Evolutionary conservation across 176 grass and related monocot genomes (phyloP).

Genomic region (Panicum miliaceum): DNA sequence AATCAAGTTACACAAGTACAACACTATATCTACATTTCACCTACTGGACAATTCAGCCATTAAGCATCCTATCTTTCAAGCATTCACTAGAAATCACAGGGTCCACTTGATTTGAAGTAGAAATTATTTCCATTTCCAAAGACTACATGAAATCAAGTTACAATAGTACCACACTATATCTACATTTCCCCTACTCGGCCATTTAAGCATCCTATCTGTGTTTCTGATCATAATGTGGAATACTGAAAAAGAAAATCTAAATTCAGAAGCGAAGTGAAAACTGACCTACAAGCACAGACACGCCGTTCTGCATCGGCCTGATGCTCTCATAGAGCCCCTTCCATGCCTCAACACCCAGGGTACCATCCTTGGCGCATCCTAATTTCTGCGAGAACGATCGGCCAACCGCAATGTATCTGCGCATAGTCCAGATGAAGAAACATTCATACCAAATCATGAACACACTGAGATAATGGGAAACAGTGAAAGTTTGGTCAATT

Average conservation of each 20-base stretch:
- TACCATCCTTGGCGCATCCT: background rate
- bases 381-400: conserved; percentile 55
- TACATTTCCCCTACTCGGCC: background rate
- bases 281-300: conserved; percentile 66
- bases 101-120: background rate
- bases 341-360: conserved; percentile 50
- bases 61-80: too few relatives aligned
- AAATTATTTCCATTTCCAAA: too few relatives aligned
- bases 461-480: background rate
- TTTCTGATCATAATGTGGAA: background rate
- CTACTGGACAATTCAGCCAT: too few relatives aligned
- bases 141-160: background rate
- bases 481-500: conserved; percentile 12
- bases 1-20: background rate
- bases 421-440: background rate
- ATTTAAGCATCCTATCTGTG: background rate
- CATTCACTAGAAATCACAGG: too few relatives aligned
- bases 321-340: conserved; percentile 75
- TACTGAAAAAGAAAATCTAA: background rate
- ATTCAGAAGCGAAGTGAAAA: background rate
- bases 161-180: background rate
- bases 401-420: conserved; percentile 45
- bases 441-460: background rate
- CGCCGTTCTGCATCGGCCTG: conserved; percentile 54
- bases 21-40: too few relatives aligned